These are phyloP conservation scores for Anacardium occidentale DNA, from an alignment of 345 rosid species.

Conservation along the genomic window DNA sequence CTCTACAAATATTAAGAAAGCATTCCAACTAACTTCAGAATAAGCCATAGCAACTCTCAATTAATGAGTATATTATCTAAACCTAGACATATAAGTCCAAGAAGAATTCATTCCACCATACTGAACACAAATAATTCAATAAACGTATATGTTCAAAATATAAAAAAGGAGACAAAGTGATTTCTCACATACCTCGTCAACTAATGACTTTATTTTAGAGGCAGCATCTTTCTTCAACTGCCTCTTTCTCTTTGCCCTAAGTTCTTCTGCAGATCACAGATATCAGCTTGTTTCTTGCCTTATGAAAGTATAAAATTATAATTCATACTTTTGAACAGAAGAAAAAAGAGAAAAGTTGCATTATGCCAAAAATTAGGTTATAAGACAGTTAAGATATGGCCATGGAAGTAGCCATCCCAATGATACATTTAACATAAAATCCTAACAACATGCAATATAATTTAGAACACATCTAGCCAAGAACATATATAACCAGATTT, in stretches of 20 bases:
- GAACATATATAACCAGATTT: constrained; percentile 8
- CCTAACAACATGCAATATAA: not conserved
- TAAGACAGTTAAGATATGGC: not conserved
- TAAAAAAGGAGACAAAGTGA: not conserved
- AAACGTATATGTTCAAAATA: not conserved
- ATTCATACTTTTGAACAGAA: not conserved
- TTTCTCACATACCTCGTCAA: constrained; percentile 73
- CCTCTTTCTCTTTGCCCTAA: constrained; percentile 85
- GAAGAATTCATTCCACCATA: not conserved
- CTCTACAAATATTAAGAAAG: not conserved
- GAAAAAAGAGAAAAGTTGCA: not conserved
- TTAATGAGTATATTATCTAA: not conserved
- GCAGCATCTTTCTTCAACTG: constrained; percentile 95
- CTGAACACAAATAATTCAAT: not conserved
- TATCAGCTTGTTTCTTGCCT: not conserved
- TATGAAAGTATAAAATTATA: not conserved
- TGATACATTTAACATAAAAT: not conserved
- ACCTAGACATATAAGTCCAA: not conserved
- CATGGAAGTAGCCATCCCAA: not conserved
- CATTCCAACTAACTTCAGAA: not conserved
- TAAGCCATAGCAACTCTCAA: not conserved
- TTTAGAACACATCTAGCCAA: not conserved
- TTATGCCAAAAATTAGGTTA: not conserved
- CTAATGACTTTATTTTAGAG: constrained; percentile 80
- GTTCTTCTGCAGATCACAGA: constrained; percentile 72